phyloP scores from a whole-genome alignment of 352 stramenopile species.

The Peronospora destructor region DNA sequence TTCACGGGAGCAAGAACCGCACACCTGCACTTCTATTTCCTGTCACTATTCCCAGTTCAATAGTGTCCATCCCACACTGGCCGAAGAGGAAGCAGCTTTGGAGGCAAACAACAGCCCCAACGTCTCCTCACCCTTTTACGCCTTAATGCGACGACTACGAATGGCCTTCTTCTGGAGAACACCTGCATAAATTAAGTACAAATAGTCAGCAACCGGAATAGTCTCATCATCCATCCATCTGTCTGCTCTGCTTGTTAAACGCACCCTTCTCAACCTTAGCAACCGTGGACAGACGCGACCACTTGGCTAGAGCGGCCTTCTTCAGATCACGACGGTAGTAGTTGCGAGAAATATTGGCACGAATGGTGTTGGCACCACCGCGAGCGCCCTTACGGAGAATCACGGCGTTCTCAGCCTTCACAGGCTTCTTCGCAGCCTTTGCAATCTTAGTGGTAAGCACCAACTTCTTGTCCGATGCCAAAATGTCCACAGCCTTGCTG shows the following conservation, averaged over 20 bases:
- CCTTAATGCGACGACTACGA: slow-evolving; percentile 76
- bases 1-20: slow-evolving; percentile 27
- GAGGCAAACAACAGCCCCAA: slow-evolving; percentile 11
- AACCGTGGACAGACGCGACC: slow-evolving; percentile 81
- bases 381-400: slow-evolving; percentile 80
- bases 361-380: slow-evolving; percentile 79
- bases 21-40: slow-evolving; percentile 37
- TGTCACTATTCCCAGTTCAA: slow-evolving; percentile 50
- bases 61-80: slow-evolving; percentile 5
- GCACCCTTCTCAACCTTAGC: slow-evolving; percentile 85
- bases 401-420: slow-evolving; percentile 64
- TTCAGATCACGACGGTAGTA: slow-evolving; percentile 85
- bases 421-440: slow-evolving; percentile 65
- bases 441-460: slow-evolving; percentile 76
- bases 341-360: slow-evolving; percentile 84
- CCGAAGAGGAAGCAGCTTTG: slow-evolving; percentile 4
- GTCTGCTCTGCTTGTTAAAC: slow-evolving; percentile 5
- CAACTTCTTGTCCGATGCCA: slow-evolving; percentile 83
- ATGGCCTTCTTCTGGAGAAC: slow-evolving; percentile 79
- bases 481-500: slow-evolving; percentile 89
- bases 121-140: slow-evolving; percentile 45
- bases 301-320: slow-evolving; percentile 76
- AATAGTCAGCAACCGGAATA: slow-evolving; percentile 1
- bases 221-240: neutral
- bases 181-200: slow-evolving; percentile 20